phyloP scores from a whole-genome alignment of 495 filamentous ascomycete species.

The Penicillium arizonense region DNA sequence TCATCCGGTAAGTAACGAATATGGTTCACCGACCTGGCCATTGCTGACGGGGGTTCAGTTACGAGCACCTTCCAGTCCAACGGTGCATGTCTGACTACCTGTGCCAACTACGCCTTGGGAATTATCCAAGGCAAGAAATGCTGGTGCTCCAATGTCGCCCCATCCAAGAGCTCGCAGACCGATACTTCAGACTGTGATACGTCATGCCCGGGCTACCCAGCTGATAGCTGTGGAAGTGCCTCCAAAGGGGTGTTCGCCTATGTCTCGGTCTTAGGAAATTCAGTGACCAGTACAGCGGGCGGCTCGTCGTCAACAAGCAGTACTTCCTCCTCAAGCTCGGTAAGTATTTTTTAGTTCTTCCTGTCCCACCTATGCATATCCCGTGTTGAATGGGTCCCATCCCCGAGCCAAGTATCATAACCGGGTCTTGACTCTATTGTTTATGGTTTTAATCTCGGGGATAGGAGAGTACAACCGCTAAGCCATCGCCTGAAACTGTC shows the following conservation, averaged over 20 bases:
- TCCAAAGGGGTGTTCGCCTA: slow-evolving; percentile 60
- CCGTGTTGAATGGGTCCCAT: neutral
- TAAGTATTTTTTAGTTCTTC: neutral
- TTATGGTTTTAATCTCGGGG: slow-evolving; percentile 17
- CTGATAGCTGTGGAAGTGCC: slow-evolving; percentile 61
- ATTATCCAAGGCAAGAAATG: slow-evolving; percentile 62
- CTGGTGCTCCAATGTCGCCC: slow-evolving; percentile 76
- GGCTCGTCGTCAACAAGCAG: slow-evolving; percentile 24
- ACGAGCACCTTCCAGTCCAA: slow-evolving; percentile 61
- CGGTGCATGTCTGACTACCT: slow-evolving; percentile 57
- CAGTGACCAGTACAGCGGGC: slow-evolving; percentile 35
- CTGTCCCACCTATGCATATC: too few relatives aligned
- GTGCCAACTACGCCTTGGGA: slow-evolving; percentile 64
- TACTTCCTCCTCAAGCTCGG: slow-evolving; percentile 26
- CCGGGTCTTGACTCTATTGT: slow-evolving; percentile 13
- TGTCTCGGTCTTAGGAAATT: slow-evolving; percentile 26
- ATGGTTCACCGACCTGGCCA: neutral
- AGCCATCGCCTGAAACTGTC: slow-evolving; percentile 5
- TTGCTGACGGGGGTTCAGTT: slow-evolving; percentile 37
- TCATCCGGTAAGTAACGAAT: slow-evolving; percentile 25
- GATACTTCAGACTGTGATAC: slow-evolving; percentile 48
- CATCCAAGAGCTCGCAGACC: slow-evolving; percentile 41
- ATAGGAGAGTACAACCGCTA: slow-evolving; percentile 19
- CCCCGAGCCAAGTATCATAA: neutral
- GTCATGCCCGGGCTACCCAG: slow-evolving; percentile 64